Base-by-base conservation (phyloP, 805 yeast genomes). In the Deakozyma indianensis region DNA sequence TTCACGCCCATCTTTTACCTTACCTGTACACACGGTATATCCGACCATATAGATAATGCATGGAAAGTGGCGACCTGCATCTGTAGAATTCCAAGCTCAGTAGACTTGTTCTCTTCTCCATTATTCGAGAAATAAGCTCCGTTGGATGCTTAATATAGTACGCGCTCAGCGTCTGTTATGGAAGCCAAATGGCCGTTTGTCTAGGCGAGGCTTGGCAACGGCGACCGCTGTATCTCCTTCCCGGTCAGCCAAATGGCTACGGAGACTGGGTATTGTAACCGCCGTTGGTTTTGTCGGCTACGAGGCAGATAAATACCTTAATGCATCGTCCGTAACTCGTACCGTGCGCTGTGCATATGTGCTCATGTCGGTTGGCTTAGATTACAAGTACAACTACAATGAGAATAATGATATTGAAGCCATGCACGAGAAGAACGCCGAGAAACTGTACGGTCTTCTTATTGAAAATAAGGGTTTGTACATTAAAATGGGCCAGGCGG, bases 401-500 rank as follows among this genome's bases (percentile, higher is more conserved):
- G 70, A 67, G 28, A 64, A 63, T 16, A 50, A 63, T 18, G 74
- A 66, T 58, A 62, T 77, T n/a, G 71, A 69, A 20, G 69, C 70
- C 0, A 59, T 83, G 7, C 92, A 83, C 52, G 77, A 74, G 47
- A 60, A 74, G 23, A 73, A 75, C 29, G 75, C 90, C 3, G 70
- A 67, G 18, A 57, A 77, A 41, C 53, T 77, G 44, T 67, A 66
- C 51, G 55, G 69, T 41, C 56, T 77, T 44, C 56, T 77, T 46
- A 56, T 59, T 29, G 55, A 55, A 11, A 77, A 77, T 55, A 73
- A 70, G 50, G 82, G 83, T 1, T 66, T 83, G 18, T 83, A 80
- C 56, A 78, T 83, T 58, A 83, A 83, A 58, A 60, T 80, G 52
- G 94, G 92, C 22, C 92, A 83, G 66, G 79, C 83, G 44, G 70